These are phyloP conservation scores for Beauveria sp. DNA, from an alignment of 2,329 filamentous ascomycete genomes.

Conservation along the genomic window DNA sequence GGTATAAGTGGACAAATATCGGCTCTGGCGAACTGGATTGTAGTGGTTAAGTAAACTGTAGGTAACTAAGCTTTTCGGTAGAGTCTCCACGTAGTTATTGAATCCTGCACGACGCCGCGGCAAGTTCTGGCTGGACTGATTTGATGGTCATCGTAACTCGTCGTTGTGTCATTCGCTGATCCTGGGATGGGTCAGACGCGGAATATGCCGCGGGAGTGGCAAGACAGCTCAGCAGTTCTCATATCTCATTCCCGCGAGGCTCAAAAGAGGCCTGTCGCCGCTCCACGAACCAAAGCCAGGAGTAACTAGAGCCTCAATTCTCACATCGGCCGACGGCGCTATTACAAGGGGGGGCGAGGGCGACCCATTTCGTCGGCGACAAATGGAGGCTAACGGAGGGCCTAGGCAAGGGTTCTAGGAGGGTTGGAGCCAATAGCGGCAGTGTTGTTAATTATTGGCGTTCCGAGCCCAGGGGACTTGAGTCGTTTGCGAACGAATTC, in stretches of 20 bases:
- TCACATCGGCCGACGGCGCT: neutral
- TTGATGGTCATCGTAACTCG: neutral
- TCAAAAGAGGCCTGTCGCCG: neutral
- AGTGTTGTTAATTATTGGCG: neutral
- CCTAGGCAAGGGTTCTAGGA: conserved; percentile 1
- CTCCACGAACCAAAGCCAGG: neutral
- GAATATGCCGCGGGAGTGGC: neutral
- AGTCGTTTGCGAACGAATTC: neutral
- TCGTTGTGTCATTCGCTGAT: neutral
- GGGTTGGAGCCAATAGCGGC: neutral
- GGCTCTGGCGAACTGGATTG: too few species aligned
- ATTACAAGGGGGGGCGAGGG: neutral
- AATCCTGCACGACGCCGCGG: neutral
- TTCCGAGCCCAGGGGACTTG: neutral
- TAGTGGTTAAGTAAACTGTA: too few species aligned
- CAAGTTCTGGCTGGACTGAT: neutral
- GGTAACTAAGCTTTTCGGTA: too few species aligned
- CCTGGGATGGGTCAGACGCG: neutral
- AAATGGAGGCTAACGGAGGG: neutral
- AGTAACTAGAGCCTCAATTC: neutral
- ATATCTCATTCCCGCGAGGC: neutral
- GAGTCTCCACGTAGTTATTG: too few species aligned
- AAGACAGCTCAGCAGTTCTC: neutral
- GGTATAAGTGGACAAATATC: neutral
- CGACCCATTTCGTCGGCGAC: neutral